These are phyloP conservation scores for Sungouiozyma ichnusensis DNA, from an alignment of 805 yeast species.

Conservation along the genomic window DNA sequence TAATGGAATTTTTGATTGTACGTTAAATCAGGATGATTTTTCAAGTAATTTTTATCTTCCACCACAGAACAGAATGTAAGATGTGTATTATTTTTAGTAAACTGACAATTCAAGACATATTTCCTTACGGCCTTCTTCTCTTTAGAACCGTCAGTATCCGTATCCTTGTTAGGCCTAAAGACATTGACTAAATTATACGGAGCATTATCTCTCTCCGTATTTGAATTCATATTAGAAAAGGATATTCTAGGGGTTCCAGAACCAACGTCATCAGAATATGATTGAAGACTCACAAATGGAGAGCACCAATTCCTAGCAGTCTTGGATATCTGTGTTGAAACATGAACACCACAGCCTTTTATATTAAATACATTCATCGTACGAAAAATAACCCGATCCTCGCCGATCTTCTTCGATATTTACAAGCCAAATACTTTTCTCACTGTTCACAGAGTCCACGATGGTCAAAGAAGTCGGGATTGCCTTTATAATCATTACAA, in stretches of 20 bases:
- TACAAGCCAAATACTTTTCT: too few species aligned
- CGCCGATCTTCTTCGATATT: too few species aligned
- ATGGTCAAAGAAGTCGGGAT: too few species aligned
- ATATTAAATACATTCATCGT: neutral
- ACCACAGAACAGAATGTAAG: slow-evolving; percentile 63
- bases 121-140: slow-evolving; percentile 22
- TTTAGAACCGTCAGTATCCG: neutral
- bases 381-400: too few species aligned
- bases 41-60: slow-evolving; percentile 50
- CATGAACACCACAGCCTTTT: neutral
- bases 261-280: neutral
- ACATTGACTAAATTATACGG: slow-evolving; percentile 1
- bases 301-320: neutral
- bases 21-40: slow-evolving; percentile 44
- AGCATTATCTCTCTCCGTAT: neutral
- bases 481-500: too few species aligned
- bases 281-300: neutral
- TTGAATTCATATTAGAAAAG: neutral
- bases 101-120: slow-evolving; percentile 66
- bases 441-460: too few species aligned
- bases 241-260: neutral
- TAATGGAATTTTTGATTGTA: slow-evolving; percentile 66
- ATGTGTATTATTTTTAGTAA: slow-evolving; percentile 75
- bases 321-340: neutral
- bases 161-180: slow-evolving; percentile 1